Evolutionary conservation across 257 asterid genomes (phyloP), one percentile per base, ranked within the genome.

Genomic region (Scutellaria galericulata): DNA sequence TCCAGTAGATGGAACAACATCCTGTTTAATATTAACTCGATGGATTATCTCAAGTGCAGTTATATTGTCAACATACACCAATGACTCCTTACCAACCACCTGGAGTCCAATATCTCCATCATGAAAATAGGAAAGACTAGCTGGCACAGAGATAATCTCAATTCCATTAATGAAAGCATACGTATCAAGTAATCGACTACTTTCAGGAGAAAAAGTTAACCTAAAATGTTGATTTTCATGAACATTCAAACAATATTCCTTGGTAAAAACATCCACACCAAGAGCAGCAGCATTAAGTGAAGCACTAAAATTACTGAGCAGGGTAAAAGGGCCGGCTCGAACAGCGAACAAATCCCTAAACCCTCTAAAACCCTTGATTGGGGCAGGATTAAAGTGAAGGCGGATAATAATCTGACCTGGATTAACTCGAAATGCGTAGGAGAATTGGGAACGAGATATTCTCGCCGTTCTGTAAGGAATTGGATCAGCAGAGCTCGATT

Each of bases 11-110:
- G 66, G 45, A 47, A 78, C 64, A 31, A 69, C 53, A 67, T 54
- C 74, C 22, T 80, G 81, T 27, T 80, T 82, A 3, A 77, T 58
- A 39, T 78, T 82, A 39, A 72, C 12, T n/a, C 84, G 55, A 8
- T 71, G 77, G 40, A 83, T 52, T 70, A 72, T 71, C 73, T 82
- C 87, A 27, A 86, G 87, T 18, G 84, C 84, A 1, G 88, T 84
- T 67, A 60, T 35, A 44, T 78, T 71, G 70, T 83, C 88, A 14
- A 83, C 40, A 47, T 75, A 82, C 78, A 81, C 63, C 39, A 74
- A 47, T 27, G 72, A 65, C 18, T 40, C 68, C 31, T 51, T 41
- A 14, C 77, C 78, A 14, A 71, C 57, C 59, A 71, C 74, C 71
- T 22, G 69, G 35, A 70, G 46, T 2, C 81, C 77, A 65, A 5